Evolutionary conservation across 495 filamentous ascomycete species (phyloP).

Genomic region (Aspergillus heteromorphus): DNA sequence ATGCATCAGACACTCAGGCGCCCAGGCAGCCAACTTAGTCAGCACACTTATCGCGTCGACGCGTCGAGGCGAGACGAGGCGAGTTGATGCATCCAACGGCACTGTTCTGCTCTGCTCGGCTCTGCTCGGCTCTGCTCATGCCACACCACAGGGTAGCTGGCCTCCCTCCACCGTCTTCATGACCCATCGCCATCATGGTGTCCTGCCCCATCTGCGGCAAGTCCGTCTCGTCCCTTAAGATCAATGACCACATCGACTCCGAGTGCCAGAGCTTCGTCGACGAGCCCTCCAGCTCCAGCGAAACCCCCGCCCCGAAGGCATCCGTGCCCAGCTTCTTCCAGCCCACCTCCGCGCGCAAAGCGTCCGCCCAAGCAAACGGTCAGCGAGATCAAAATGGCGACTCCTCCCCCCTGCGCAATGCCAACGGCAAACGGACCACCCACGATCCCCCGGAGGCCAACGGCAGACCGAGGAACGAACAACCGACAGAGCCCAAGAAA

Average conservation of each 20-base stretch:
- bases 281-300: constrained; percentile 33
- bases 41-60: constrained; percentile 1
- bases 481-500: constrained; percentile 45
- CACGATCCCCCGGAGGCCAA: constrained; percentile 10
- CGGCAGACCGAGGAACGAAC: constrained; percentile 18
- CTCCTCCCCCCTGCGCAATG: constrained; percentile 22
- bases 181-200: constrained; percentile 51
- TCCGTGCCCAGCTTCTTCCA: constrained; percentile 73
- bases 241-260: constrained; percentile 91
- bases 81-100: too few species aligned
- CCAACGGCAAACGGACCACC: constrained; percentile 34
- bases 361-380: constrained; percentile 21
- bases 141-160: not conserved
- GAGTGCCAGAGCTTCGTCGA: constrained; percentile 61
- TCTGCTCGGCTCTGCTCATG: too few species aligned
- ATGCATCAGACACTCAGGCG: constrained; percentile 2
- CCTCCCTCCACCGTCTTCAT: not conserved
- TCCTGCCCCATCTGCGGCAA: constrained; percentile 83
- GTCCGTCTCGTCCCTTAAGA: constrained; percentile 64
- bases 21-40: not conserved
- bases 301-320: constrained; percentile 42
- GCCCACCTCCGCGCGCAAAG: constrained; percentile 52
- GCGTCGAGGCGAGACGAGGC: not conserved
- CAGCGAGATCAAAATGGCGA: constrained; percentile 19
- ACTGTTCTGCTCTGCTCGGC: too few species aligned